phyloP scores from a whole-genome alignment of 106 monocot genomes.

The Iris macrosiphon region DNA sequence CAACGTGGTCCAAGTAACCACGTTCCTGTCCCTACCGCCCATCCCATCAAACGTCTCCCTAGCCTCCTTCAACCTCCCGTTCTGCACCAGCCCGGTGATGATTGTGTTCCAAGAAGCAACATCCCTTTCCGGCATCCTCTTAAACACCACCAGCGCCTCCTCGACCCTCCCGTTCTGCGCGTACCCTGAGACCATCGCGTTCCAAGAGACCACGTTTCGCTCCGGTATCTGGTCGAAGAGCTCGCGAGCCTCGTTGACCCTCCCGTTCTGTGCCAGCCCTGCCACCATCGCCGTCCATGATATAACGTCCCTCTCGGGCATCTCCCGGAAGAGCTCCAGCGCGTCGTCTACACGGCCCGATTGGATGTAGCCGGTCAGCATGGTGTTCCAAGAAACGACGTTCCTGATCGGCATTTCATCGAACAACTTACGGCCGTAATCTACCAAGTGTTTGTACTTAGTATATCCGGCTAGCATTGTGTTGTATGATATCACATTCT shows the following conservation, averaged over 20 bases:
- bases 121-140: slow-evolving; percentile 48
- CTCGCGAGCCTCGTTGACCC: slow-evolving; percentile 26
- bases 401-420: slow-evolving; percentile 38
- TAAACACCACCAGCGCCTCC: slow-evolving; percentile 35
- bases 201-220: slow-evolving; percentile 55
- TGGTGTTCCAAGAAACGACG: slow-evolving; percentile 50
- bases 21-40: slow-evolving; percentile 29
- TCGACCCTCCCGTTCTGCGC: slow-evolving; percentile 38
- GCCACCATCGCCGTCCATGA: slow-evolving; percentile 55
- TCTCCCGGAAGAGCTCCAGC: slow-evolving; percentile 14
- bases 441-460: slow-evolving; percentile 8
- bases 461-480: slow-evolving; percentile 43
- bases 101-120: slow-evolving; percentile 62
- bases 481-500: slow-evolving; percentile 53
- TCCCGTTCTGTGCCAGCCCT: slow-evolving; percentile 34
- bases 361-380: slow-evolving; percentile 32
- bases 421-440: slow-evolving; percentile 27
- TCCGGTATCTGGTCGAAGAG: slow-evolving; percentile 48
- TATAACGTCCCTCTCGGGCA: slow-evolving; percentile 43
- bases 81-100: slow-evolving; percentile 56
- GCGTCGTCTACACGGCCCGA: slow-evolving; percentile 25
- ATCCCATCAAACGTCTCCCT: slow-evolving; percentile 35
- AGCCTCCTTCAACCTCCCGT: slow-evolving; percentile 25
- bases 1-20: slow-evolving; percentile 58
- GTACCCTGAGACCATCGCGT: slow-evolving; percentile 57